A percentile compares a stretch with the other conserved stretches of the same genome.
These are phyloP conservation scores for Coemansia reversa DNA, from an alignment of 192 early-diverging fungal genomes.

Conservation along the genomic window DNA sequence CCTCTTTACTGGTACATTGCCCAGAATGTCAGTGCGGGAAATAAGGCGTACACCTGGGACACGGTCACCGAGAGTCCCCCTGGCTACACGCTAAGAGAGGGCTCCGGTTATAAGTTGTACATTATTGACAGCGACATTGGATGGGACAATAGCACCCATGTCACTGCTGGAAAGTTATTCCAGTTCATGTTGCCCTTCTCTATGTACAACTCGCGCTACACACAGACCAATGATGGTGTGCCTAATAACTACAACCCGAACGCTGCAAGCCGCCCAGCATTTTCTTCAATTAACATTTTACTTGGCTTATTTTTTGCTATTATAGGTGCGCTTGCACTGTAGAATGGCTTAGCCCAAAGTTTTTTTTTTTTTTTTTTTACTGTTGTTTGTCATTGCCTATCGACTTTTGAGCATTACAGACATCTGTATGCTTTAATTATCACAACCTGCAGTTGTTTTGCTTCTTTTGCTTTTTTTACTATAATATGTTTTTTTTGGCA, in stretches of 20 bases:
- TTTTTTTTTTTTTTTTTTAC: too few relatives aligned
- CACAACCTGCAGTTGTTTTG: too few relatives aligned
- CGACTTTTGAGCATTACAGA: too few relatives aligned
- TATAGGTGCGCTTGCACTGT: neutral
- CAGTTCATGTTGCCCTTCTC: slow-evolving; percentile 56
- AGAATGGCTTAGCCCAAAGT: neutral
- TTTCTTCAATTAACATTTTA: neutral
- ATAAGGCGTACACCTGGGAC: slow-evolving; percentile 47
- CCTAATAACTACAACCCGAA: slow-evolving; percentile 54
- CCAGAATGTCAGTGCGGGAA: slow-evolving; percentile 40
- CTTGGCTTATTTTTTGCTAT: neutral
- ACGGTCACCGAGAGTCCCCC: slow-evolving; percentile 53
- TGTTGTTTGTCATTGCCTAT: too few relatives aligned
- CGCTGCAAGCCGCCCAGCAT: slow-evolving; percentile 28
- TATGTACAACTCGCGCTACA: slow-evolving; percentile 57
- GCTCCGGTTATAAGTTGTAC: slow-evolving; percentile 50
- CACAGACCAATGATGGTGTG: slow-evolving; percentile 52
- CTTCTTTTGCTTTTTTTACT: too few relatives aligned
- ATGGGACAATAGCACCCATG: slow-evolving; percentile 53
- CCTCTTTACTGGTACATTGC: slow-evolving; percentile 55
- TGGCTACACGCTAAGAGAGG: slow-evolving; percentile 49
- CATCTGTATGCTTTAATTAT: too few relatives aligned
- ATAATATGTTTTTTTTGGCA: too few relatives aligned
- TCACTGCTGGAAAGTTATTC: slow-evolving; percentile 48
- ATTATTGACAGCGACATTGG: slow-evolving; percentile 53